Percentiles rank a stretch among this genome's conserved stretches.
Evolutionary conservation across 192 early-diverging fungal species (phyloP).

Genomic region (Coemansia sp.): DNA sequence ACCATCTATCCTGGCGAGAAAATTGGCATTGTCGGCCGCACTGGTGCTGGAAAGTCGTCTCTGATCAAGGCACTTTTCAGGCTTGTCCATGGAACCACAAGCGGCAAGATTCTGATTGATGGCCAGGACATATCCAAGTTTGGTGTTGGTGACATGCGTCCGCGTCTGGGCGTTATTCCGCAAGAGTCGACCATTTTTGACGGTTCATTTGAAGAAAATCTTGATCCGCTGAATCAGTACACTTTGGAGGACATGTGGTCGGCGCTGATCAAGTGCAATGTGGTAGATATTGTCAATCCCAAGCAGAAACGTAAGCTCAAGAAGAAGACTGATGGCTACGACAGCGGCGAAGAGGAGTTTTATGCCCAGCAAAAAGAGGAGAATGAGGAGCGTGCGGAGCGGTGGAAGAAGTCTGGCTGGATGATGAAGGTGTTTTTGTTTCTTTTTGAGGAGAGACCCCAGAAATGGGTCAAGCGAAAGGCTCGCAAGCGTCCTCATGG

Average conservation of each 20-base stretch:
- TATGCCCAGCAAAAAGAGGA: background rate
- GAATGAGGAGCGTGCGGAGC: background rate
- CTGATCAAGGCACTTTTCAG: constrained; percentile 58
- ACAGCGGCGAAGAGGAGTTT: background rate
- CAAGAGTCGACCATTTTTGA: constrained; percentile 65
- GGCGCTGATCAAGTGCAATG: constrained; percentile 20
- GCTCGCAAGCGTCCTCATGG: background rate
- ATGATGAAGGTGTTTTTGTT: constrained; percentile 10
- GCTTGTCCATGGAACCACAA: constrained; percentile 59
- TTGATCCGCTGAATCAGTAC: constrained; percentile 62
- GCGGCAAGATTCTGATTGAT: constrained; percentile 69
- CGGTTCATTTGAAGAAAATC: constrained; percentile 62
- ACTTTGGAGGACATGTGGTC: constrained; percentile 23
- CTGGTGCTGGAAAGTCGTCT: constrained; percentile 67
- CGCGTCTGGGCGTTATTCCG: constrained; percentile 57
- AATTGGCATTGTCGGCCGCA: constrained; percentile 59
- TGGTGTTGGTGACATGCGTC: constrained; percentile 65
- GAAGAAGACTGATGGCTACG: background rate
- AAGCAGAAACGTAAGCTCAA: background rate
- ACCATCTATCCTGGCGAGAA: constrained; percentile 59
- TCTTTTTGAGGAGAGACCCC: background rate
- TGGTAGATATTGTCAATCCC: constrained; percentile 3
- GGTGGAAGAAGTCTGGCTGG: constrained; percentile 17
- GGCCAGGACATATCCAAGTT: constrained; percentile 72
- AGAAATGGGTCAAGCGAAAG: background rate